Evolutionary conservation across 495 filamentous ascomycete genomes (phyloP).

Genomic region (Talaromyces wortmannii): DNA sequence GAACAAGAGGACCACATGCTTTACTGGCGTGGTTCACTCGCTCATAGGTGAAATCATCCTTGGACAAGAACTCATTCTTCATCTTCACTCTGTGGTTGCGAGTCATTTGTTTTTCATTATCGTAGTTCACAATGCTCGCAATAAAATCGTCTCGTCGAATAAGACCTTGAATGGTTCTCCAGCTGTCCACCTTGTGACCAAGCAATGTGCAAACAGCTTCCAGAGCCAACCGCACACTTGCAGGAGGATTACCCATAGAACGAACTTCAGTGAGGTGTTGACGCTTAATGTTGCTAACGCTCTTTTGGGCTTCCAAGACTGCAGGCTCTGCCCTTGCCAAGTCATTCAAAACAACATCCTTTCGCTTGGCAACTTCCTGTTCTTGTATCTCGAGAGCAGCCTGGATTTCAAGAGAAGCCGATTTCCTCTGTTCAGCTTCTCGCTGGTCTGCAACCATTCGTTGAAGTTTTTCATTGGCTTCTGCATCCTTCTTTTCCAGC

Average conservation of each 20-base stretch:
- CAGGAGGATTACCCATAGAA: constrained; percentile 88
- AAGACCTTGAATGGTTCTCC: constrained; percentile 84
- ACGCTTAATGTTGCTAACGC: constrained; percentile 95
- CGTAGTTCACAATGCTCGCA: constrained; percentile 93
- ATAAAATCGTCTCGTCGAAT: constrained; percentile 94
- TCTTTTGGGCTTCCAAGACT: constrained; percentile 85
- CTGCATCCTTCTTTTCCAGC: constrained; percentile 84
- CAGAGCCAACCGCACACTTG: constrained; percentile 82
- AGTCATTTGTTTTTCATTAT: constrained; percentile 96
- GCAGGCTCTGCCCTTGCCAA: constrained; percentile 89
- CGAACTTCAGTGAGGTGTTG: constrained; percentile 96
- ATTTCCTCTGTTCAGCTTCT: constrained; percentile 88
- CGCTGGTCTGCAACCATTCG: constrained; percentile 95
- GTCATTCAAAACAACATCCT: constrained; percentile 79
- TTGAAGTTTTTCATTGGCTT: constrained; percentile 95
- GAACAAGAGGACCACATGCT: constrained; percentile 92
- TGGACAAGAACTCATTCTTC: constrained; percentile 84
- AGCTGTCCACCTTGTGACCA: constrained; percentile 82
- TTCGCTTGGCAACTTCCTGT: constrained; percentile 74
- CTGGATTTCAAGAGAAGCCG: constrained; percentile 81
- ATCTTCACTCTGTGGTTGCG: constrained; percentile 73
- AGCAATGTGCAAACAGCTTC: constrained; percentile 93
- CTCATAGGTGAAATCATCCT: constrained; percentile 93
- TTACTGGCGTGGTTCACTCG: constrained; percentile 92
- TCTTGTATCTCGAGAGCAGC: constrained; percentile 82